Evolutionary conservation across 2,329 filamentous ascomycete genomes (phyloP), one percentile per base, ranked within the genome.

Genomic region (Colletotrichum sp.): DNA sequence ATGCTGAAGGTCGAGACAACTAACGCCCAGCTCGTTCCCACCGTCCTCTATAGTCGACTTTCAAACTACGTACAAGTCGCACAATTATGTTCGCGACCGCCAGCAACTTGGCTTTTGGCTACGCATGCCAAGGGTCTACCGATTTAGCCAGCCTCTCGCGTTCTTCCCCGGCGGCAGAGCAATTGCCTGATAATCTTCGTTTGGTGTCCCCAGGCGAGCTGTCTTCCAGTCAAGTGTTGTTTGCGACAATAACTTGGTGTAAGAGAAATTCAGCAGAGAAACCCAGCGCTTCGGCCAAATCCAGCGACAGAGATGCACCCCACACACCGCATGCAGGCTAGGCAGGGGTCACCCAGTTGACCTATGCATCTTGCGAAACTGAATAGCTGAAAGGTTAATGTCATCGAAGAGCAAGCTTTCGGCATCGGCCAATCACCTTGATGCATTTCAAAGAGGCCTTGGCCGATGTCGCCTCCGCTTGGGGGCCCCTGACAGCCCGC

Each of bases 391-490:
- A 76, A 76, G 71, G 71, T 71, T 71, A 77, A 78, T 78, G 77
- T 76, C 77, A 76, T 71, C 69, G 64, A 76, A 55, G 48, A 65
- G 67, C 58, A 68, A 78, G 75, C 77, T 77, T 69, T 57, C 32
- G 73, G 77, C 75, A 74, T 70, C 55, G 55, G 67, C 77, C 75
- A 78, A 78, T 77, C 77, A 78, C 15, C 69, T 64, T 43, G 43
- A 63, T 69, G 72, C n/a, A 77, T 77, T 78, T 78, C 75, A 77
- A 78, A 77, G 72, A 76, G 26, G 72, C 72, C 69, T 75, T 75
- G 75, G 77, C 75, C 75, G 75, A 77, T 77, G 75, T 77, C 77
- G 77, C 75, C 69, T 77, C 64, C 52, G 64, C 34, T 73, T 65
- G 34, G 70, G 60, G 43, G 48, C 68, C 75, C 75, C 77, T 74